Base-by-base conservation (phyloP, 345 rosid species). In the Rhodamnia rubescens region DNA sequence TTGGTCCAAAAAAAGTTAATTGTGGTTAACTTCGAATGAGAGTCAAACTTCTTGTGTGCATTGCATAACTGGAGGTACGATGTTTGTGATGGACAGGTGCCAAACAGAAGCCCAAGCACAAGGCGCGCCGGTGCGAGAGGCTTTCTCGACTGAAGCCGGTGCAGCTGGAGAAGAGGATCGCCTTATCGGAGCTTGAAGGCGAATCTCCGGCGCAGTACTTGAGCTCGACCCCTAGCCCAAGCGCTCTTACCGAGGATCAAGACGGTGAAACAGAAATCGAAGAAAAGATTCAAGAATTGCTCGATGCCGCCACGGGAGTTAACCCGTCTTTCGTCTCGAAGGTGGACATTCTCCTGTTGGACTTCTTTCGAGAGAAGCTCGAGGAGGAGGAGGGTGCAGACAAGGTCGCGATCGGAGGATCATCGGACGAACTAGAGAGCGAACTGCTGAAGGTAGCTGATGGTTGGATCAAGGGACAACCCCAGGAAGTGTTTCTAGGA, bases 111-210 rank as follows among this genome's bases (percentile, higher is more conserved):
- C 84, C 83, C 0, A 83, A 84, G 86, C 90, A 86, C 82, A 94
- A 90, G 85, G 82, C 84, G 20, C 85, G 85, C 57, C 87, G 92
- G 44, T 84, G 92, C 26, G 90, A 90, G 86, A 85, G 84, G 32
- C 89, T 91, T 22, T 88, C 92, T 85, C 90, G 80, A 10, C 55
- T 97, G 84, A 90, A 92, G 64, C 97, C 98, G 12, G 50, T 93
- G 59, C 92, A 95, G 74, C 82, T 97, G 87, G 96, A 93, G 85
- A 92, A 89, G 85, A 92, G 93, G 85, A 91, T 95, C 29, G 89
- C 89, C 15, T 51, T 59, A 11, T 85, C 87, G 51, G 88, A 90
- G 61, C 80, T 81, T 10, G 88, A 93, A 8, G 84, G 93, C 74
- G 87, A 87, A 54, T 26, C 84, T 13, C 42, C 69, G 7, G 75